Conservation (phyloP, 1,284 basidiomycete species). For the Cystobasidium pallidum region DNA sequence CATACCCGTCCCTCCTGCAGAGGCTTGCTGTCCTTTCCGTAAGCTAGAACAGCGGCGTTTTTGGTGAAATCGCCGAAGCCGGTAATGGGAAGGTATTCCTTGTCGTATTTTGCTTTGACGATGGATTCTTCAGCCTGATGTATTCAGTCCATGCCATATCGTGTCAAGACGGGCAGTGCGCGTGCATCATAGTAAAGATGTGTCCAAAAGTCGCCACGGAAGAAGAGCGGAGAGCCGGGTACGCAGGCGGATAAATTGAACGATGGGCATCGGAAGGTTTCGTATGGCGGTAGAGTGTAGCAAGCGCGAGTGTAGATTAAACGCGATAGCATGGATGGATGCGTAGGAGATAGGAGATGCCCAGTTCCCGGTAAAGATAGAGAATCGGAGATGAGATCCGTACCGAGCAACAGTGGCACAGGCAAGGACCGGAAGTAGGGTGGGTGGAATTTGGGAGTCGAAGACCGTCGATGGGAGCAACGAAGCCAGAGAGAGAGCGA, state of each 20-base stretch:
- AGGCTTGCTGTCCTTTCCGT: constrained; percentile 78
- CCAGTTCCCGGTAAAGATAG: constrained; percentile 1
- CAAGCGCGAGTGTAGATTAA: not conserved
- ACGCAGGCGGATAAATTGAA: not conserved
- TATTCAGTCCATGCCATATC: not conserved
- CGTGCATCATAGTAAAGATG: not conserved
- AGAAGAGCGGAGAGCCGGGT: not conserved
- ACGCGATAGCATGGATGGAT: not conserved
- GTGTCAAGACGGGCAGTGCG: not conserved
- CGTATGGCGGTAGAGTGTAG: not conserved
- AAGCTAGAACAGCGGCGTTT: constrained; percentile 87
- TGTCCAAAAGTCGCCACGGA: not conserved
- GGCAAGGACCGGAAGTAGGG: constrained; percentile 12
- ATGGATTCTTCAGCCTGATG: constrained; percentile 80
- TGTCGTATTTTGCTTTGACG: constrained; percentile 74
- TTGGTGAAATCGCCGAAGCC: constrained; percentile 86
- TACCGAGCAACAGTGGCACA: constrained; percentile 8
- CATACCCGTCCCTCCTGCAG: constrained; percentile 75
- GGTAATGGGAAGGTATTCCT: constrained; percentile 97
- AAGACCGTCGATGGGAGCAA: not conserved
- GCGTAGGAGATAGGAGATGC: not conserved
- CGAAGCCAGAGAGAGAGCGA: not conserved
- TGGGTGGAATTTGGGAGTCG: not conserved
- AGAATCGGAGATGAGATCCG: not conserved
- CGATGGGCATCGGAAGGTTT: constrained; percentile 3